phyloP scores from a whole-genome alignment of 495 filamentous ascomycete species.

The Entonaema liquescens region DNA sequence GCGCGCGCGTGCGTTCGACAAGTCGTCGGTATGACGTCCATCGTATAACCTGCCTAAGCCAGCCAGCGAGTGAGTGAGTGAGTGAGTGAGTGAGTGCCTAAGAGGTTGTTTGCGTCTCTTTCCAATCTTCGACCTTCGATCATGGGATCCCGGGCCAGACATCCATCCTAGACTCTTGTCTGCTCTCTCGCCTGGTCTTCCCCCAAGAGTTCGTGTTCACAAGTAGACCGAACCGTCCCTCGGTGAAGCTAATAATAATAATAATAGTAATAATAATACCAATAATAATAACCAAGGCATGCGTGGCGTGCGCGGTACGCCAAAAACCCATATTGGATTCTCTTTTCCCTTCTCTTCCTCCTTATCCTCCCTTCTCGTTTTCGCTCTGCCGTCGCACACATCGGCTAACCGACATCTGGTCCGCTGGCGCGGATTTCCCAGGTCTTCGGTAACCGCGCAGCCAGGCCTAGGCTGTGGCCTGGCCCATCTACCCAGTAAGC shows the following conservation, averaged over 20 bases:
- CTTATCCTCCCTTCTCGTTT: background rate
- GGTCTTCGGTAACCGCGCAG: slow-evolving; percentile 28
- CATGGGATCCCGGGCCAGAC: slow-evolving; percentile 7
- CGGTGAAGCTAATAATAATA: too few species aligned
- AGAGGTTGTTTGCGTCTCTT: slow-evolving; percentile 3
- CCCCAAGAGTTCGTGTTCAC: too few species aligned
- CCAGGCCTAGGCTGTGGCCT: background rate
- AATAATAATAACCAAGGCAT: too few species aligned
- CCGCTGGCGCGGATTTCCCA: slow-evolving; percentile 27
- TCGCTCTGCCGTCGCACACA: slow-evolving; percentile 10
- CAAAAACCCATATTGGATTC: too few species aligned
- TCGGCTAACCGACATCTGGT: slow-evolving; percentile 23
- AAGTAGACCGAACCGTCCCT: too few species aligned
- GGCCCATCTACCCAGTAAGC: background rate
- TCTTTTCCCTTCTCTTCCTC: background rate
- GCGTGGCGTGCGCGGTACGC: too few species aligned
- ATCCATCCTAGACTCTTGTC: too few species aligned
- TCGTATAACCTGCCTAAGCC: background rate
- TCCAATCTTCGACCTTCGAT: background rate
- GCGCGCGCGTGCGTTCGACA: slow-evolving; percentile 31
- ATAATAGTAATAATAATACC: too few species aligned
- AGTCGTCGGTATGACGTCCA: slow-evolving; percentile 17
- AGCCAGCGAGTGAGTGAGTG: too few species aligned
- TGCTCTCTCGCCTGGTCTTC: too few species aligned
- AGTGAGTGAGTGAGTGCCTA: too few species aligned